These are phyloP conservation scores for Paramecium tetraurelia DNA, from an alignment of 73 alveolate species.

Conservation along the genomic window DNA sequence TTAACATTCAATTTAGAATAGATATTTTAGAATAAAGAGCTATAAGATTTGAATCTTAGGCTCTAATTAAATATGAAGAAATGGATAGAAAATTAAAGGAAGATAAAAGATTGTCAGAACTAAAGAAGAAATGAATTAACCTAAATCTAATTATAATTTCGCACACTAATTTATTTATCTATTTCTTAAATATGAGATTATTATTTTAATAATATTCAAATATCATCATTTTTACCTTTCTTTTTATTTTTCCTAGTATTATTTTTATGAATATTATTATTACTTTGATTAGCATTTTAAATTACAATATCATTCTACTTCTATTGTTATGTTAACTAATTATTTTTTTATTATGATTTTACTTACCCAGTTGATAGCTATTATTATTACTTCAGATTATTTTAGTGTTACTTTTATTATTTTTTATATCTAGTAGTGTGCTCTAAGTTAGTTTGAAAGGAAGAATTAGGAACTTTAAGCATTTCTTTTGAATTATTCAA, in stretches of 20 bases:
- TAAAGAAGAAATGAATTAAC: conserved; percentile 39
- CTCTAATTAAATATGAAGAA: conserved; percentile 54
- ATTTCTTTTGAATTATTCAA: background rate
- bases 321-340: background rate
- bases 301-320: background rate
- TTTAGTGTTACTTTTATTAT: background rate
- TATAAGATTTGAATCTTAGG: conserved; percentile 62
- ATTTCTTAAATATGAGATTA: background rate
- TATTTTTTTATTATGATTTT: too few relatives aligned
- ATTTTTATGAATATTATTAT: background rate
- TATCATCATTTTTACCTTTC: background rate
- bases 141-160: background rate
- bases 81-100: conserved; percentile 60
- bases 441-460: background rate
- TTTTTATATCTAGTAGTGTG: background rate
- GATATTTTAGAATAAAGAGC: conserved; percentile 65
- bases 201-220: background rate
- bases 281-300: background rate
- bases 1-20: conserved; percentile 49
- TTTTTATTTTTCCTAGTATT: too few relatives aligned
- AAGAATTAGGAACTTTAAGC: background rate
- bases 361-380: background rate
- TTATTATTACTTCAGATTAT: background rate
- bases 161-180: background rate
- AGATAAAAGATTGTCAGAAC: conserved; percentile 46